Conservation (phyloP, 257 asterid species). For the Solanum boliviense region DNA sequence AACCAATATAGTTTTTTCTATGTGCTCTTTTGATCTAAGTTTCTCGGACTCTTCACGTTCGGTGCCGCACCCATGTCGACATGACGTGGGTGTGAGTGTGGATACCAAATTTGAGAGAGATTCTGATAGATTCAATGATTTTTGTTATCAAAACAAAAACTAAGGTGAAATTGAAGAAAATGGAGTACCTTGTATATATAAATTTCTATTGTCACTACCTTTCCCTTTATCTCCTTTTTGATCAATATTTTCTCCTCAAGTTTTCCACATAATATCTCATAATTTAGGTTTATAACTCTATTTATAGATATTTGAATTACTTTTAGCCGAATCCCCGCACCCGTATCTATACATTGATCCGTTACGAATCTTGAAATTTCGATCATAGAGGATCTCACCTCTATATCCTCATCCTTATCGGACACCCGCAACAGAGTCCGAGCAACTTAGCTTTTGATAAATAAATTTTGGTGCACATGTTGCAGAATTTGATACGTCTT, state of each 20-base stretch:
- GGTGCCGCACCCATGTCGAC: background rate
- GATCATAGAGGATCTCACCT: background rate
- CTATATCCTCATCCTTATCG: background rate
- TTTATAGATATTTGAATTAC: background rate
- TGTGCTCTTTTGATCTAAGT: background rate
- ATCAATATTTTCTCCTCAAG: background rate
- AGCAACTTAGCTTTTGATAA: background rate
- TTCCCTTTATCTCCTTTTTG: background rate
- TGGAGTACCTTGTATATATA: background rate
- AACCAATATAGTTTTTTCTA: background rate
- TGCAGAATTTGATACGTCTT: slow-evolving; percentile 5
- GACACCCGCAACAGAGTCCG: background rate
- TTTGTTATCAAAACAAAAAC: too few relatives aligned
- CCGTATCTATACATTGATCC: background rate
- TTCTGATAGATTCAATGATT: background rate
- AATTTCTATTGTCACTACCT: background rate
- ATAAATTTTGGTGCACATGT: background rate
- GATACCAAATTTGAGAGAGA: background rate
- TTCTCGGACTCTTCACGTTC: background rate
- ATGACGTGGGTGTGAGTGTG: background rate
- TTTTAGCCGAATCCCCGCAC: background rate
- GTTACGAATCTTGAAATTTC: background rate
- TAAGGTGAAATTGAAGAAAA: background rate
- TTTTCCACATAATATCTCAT: background rate
- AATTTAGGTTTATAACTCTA: background rate